phyloP scores from a whole-genome alignment of 1,139 yeast species.

The Yamadazyma taylorii region DNA sequence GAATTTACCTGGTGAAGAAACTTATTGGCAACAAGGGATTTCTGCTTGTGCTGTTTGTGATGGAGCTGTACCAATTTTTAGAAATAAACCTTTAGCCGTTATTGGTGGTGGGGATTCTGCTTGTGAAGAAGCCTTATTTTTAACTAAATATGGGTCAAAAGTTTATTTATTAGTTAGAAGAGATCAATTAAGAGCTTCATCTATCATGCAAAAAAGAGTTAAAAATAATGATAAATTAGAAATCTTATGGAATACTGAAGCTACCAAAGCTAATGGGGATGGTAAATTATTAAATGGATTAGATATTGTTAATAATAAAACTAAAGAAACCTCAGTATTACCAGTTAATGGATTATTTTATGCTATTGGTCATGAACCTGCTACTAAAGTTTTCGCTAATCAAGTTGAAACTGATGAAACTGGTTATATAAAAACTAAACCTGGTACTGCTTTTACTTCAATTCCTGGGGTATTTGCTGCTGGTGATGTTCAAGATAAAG shows the following conservation, averaged over 20 bases:
- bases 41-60: conserved; percentile 99
- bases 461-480: conserved; percentile 95
- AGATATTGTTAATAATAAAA: conserved; percentile 66
- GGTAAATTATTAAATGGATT: conserved; percentile 70
- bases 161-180: conserved; percentile 91
- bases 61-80: conserved; percentile 98
- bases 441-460: conserved; percentile 88
- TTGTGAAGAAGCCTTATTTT: conserved; percentile 95
- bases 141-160: conserved; percentile 96
- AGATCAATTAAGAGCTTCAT: conserved; percentile 90
- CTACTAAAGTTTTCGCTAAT: conserved; percentile 70
- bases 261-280: conserved; percentile 89
- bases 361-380: conserved; percentile 97
- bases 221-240: conserved; percentile 82
- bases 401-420: conserved; percentile 84
- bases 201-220: conserved; percentile 95
- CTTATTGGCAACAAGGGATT: conserved; percentile 98
- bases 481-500: conserved; percentile 97
- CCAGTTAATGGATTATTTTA: conserved; percentile 91
- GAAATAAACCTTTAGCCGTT: conserved; percentile 96
- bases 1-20: conserved; percentile 92
- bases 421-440: conserved; percentile 84
- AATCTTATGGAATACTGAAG: conserved; percentile 82
- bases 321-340: conserved; percentile 66
- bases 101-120: conserved; percentile 99